Conservation (phyloP, 2,329 filamentous ascomycete species). For the Berkeleyomyces rouxiae region DNA sequence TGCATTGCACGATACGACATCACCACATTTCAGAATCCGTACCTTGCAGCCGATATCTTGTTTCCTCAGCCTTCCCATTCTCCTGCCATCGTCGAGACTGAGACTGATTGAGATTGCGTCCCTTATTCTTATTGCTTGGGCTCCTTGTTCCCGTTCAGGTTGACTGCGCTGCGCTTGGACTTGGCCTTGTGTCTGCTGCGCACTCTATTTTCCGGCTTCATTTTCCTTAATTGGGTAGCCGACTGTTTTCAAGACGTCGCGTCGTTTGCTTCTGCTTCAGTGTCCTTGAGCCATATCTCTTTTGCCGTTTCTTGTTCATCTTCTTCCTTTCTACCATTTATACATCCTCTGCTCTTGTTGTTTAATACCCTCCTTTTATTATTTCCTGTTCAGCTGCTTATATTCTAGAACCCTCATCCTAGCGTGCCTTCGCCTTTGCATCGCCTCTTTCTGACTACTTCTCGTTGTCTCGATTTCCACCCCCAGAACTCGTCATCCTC, state of each 20-base stretch:
- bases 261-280: background rate
- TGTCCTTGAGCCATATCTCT: background rate
- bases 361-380: conserved; percentile 2
- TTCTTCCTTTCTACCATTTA: background rate
- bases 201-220: background rate
- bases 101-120: background rate
- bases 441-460: conserved; percentile 6
- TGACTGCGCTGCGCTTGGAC: background rate
- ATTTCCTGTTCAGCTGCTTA: conserved; percentile 5
- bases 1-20: background rate
- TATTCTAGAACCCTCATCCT: conserved; percentile 9
- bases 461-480: background rate
- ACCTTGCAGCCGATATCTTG: background rate
- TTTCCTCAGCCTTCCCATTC: background rate
- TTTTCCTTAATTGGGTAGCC: background rate
- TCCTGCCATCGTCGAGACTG: background rate
- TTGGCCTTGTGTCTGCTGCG: background rate
- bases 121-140: background rate
- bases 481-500: background rate
- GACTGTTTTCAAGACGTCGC: background rate
- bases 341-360: background rate
- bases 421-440: conserved; percentile 8
- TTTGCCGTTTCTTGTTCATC: background rate
- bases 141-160: background rate
- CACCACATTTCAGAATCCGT: background rate